A percentile compares a stretch with the other conserved stretches of the same genome.
phyloP scores from a whole-genome alignment of 805 yeast genomes.

The Isabelozyma rhagii region DNA sequence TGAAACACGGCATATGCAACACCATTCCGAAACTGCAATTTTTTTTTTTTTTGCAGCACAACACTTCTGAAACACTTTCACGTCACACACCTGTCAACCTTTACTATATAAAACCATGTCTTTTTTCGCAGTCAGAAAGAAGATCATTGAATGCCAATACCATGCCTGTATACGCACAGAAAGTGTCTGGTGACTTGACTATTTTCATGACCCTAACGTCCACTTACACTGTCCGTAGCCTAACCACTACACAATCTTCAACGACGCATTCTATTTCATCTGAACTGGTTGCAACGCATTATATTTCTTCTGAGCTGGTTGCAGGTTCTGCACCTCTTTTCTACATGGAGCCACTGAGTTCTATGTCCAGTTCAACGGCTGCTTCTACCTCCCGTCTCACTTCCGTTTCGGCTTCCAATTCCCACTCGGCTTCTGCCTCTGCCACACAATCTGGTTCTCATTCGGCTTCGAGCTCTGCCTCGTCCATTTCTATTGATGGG shows the following conservation, averaged over 20 bases:
- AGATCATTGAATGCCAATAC: background rate
- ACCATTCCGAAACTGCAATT: background rate
- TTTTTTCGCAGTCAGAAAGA: too few relatives aligned
- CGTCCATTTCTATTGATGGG: background rate
- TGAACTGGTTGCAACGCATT: too few relatives aligned
- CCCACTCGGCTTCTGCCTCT: background rate
- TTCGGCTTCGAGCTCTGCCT: background rate
- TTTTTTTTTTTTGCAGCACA: background rate
- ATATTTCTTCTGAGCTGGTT: too few relatives aligned
- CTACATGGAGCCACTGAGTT: too few relatives aligned
- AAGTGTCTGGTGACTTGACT: constrained; percentile 4
- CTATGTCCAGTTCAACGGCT: too few relatives aligned
- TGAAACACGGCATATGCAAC: too few relatives aligned
- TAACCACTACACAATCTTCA: background rate
- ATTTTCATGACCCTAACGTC: constrained; percentile 9
- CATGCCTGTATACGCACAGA: background rate
- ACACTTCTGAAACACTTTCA: background rate
- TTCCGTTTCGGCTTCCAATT: background rate
- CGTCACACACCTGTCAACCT: background rate
- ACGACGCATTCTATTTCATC: background rate
- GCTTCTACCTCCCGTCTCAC: background rate
- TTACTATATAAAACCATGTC: background rate
- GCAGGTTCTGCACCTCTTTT: too few relatives aligned
- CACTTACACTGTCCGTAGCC: constrained; percentile 4
- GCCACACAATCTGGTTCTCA: background rate